phyloP scores from a whole-genome alignment of 108 stramenopile genomes.

The Skeletonema grethae region DNA sequence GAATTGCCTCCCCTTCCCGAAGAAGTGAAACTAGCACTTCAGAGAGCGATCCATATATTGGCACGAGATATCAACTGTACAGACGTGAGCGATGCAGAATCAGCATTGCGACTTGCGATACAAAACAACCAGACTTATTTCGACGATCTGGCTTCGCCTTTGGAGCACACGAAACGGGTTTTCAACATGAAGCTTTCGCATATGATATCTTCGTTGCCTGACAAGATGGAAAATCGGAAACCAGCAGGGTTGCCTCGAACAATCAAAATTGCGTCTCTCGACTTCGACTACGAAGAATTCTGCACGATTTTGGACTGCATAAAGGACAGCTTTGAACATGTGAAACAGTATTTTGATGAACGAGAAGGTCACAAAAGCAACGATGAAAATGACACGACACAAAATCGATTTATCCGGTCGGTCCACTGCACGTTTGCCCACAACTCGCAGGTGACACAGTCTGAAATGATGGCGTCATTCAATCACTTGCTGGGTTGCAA shows the following conservation, averaged over 20 bases:
- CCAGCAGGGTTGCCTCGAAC: background rate
- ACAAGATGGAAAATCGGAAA: background rate
- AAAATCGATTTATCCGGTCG: constrained; percentile 17
- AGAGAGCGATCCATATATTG: constrained; percentile 62
- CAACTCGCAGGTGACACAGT: constrained; percentile 11
- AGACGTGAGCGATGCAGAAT: constrained; percentile 29
- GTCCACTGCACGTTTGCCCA: constrained; percentile 25
- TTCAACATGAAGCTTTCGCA: constrained; percentile 50
- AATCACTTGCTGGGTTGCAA: constrained; percentile 16
- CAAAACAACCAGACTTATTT: constrained; percentile 27
- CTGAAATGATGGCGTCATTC: constrained; percentile 13
- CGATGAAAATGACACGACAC: constrained; percentile 19
- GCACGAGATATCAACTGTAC: constrained; percentile 25
- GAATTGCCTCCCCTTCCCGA: constrained; percentile 45
- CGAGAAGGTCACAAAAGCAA: constrained; percentile 24
- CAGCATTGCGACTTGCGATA: constrained; percentile 41
- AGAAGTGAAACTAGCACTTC: constrained; percentile 55
- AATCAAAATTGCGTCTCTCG: constrained; percentile 62
- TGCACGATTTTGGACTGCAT: constrained; percentile 7
- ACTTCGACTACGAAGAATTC: constrained; percentile 28
- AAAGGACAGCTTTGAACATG: constrained; percentile 10
- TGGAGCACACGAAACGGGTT: constrained; percentile 25
- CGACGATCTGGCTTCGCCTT: constrained; percentile 25
- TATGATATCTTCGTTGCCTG: constrained; percentile 22
- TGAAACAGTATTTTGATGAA: constrained; percentile 15